A percentile compares a stretch with the other conserved stretches of the same genome.
phyloP scores from a whole-genome alignment of 257 asterid species.

The Solanum bulbocastanum region DNA sequence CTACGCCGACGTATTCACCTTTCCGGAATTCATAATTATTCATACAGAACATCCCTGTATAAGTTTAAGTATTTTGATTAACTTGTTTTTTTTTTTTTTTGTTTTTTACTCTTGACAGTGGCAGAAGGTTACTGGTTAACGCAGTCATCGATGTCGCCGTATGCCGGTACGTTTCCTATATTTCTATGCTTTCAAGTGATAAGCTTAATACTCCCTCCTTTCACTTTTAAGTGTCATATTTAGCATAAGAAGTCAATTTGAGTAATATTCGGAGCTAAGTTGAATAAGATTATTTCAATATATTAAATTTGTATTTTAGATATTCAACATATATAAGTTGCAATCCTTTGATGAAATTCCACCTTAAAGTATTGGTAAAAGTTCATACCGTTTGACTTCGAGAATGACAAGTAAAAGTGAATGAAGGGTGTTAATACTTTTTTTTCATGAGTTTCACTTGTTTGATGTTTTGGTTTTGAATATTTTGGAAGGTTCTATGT shows the following conservation, averaged over 20 bases:
- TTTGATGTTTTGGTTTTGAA: neutral
- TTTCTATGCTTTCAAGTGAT: neutral
- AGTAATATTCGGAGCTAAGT: neutral
- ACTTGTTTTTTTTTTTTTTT: neutral
- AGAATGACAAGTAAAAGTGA: neutral
- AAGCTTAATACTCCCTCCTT: neutral
- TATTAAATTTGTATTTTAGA: neutral
- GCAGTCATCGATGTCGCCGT: conserved; percentile 77
- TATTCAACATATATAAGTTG: neutral
- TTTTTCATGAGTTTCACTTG: neutral
- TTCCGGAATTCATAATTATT: neutral
- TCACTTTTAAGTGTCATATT: neutral
- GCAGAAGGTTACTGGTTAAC: conserved; percentile 95
- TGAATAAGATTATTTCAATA: neutral
- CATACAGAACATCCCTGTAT: neutral
- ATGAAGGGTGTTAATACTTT: neutral
- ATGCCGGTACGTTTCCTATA: conserved; percentile 50
- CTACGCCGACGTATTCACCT: conserved; percentile 62
- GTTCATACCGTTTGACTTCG: neutral
- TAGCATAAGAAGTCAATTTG: neutral
- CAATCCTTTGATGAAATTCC: neutral
- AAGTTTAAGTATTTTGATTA: neutral
- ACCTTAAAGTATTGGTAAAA: neutral
- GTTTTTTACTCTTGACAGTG: conserved; percentile 26
- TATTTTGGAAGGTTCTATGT: conserved; percentile 73